Evolutionary conservation across 192 early-diverging fungal species (phyloP), one percentile per base, ranked within the genome.

Genomic region (Lunasporangiospora selenospora): DNA sequence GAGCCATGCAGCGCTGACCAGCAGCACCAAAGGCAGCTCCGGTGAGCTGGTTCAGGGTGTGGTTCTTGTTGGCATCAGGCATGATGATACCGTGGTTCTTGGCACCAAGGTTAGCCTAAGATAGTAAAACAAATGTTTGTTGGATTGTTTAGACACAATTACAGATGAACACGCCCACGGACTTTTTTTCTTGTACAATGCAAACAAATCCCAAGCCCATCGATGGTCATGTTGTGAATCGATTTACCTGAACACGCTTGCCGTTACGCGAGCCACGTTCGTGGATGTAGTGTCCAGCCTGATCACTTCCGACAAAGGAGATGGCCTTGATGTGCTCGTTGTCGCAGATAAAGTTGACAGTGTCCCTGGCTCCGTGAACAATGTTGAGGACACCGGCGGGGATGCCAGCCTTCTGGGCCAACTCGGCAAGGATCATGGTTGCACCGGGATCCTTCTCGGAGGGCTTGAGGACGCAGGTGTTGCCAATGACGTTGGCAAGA

Each of bases 21-120:
- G 95, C 95, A n/a, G 95, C 95, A 52, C 96, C 96, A 69, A 98
- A 98, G 23, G 96, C 95, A 30, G 96, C 95, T 18, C 96, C 95
- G 29, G 89, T 81, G 38, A 98, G 87, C 58, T 87, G 85, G 75
- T 97, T 96, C 39, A 98, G 83, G n/a, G 96, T 88, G 58, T 93
- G 87, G 80, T 98, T 93, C 83, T 92, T 94, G 83, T 95, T 93
- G 49, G 95, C 93, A 59, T 98, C 96, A 13, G 93, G 89, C 81
- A 98, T 77, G 46, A 98, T 85, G 7, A 98, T 89, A 32, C 93
- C 96, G 76, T 98, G 96, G 87, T 98, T 98, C 87, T 98, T 98
- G 67, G 95, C 95, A 21, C 94, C 94, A 75, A 98, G 77, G 77
- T 98, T 98, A 19, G 95, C 93, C 78, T 80, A 66, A 21, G 39